These are phyloP conservation scores for Furcasterigmium sp. DNA, from an alignment of 2,329 filamentous ascomycete genomes.

Conservation along the genomic window DNA sequence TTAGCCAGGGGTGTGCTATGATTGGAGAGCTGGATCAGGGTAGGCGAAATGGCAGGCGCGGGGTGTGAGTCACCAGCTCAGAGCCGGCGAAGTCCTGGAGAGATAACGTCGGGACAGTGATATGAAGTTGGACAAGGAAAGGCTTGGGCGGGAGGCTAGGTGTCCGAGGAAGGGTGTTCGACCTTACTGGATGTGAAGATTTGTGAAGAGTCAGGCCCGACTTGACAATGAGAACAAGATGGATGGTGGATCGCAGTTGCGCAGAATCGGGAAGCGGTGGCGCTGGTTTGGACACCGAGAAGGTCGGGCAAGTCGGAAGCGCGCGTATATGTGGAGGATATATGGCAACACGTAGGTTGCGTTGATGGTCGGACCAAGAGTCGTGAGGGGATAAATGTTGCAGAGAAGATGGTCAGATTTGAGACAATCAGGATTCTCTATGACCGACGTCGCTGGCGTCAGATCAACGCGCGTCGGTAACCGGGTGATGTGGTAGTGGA, in stretches of 20 bases:
- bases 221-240: no score
- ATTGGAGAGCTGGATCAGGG: conserved; percentile 4
- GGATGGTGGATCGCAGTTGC: no score
- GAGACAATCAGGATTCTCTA: no score
- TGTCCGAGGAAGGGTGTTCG: not conserved
- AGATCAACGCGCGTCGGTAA: not conserved
- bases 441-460: no score
- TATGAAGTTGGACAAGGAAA: not conserved
- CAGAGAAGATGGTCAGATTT: no score
- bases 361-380: no score
- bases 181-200: not conserved
- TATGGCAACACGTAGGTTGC: no score
- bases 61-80: conserved; percentile 26
- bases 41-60: conserved; percentile 14
- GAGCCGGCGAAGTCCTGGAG: conserved; percentile 1
- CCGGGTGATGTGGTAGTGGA: not conserved
- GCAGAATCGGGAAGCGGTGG: no score
- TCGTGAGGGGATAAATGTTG: no score
- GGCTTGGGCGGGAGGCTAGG: not conserved
- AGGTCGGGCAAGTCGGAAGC: not conserved
- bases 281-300: not conserved
- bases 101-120: not conserved
- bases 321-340: not conserved
- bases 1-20: conserved; percentile 12
- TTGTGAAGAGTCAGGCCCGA: no score